These are phyloP conservation scores for Oryza coarctata DNA, from an alignment of 176 grass and related monocot species.

Conservation along the genomic window DNA sequence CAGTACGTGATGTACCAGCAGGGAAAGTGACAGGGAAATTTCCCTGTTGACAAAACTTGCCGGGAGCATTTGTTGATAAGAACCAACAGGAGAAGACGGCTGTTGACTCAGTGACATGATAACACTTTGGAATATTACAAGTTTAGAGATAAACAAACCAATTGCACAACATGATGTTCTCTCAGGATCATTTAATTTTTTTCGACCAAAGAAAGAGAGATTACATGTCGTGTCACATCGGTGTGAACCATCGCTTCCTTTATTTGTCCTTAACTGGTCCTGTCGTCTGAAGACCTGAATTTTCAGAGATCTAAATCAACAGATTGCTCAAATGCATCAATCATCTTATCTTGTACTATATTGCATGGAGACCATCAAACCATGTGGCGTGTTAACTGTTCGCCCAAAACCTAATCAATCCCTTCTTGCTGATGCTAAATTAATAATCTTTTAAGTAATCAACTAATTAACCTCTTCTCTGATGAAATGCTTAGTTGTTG, in stretches of 20 bases:
- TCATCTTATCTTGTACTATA: neutral
- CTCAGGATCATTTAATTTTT: neutral
- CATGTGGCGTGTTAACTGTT: slow-evolving; percentile 56
- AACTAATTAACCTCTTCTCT: neutral
- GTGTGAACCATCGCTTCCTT: slow-evolving; percentile 24
- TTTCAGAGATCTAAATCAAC: slow-evolving; percentile 28
- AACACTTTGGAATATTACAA: neutral
- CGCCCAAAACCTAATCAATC: slow-evolving; percentile 9
- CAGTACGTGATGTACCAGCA: neutral
- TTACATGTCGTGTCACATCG: neutral
- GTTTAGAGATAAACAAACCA: slow-evolving; percentile 4
- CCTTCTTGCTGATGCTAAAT: neutral
- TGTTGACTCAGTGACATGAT: neutral
- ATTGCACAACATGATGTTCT: neutral
- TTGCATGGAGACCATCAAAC: slow-evolving; percentile 23
- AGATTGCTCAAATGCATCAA: neutral
- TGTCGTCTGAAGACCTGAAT: neutral
- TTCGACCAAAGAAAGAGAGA: neutral
- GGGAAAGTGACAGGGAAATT: slow-evolving; percentile 32
- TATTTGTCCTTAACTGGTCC: slow-evolving; percentile 28
- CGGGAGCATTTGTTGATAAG: neutral
- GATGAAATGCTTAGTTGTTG: neutral
- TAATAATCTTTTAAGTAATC: neutral
- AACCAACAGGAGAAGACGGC: slow-evolving; percentile 5
- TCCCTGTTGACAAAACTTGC: slow-evolving; percentile 8